These are phyloP conservation scores for Gamarada debralockiae DNA, from an alignment of 495 filamentous ascomycete genomes.

Conservation along the genomic window DNA sequence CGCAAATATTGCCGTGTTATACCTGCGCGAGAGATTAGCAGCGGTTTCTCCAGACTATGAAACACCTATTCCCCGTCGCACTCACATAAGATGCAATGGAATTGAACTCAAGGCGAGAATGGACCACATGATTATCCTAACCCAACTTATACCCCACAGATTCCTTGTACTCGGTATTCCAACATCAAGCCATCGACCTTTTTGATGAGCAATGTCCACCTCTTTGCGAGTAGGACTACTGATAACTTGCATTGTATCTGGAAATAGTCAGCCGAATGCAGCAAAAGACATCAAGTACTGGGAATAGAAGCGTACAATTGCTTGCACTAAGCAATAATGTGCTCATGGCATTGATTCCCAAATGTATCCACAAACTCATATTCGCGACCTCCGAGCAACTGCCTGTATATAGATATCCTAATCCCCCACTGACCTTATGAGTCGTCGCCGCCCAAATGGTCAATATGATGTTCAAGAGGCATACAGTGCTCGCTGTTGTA, in stretches of 20 bases:
- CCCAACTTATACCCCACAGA: conserved; percentile 34
- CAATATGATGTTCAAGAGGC: conserved; percentile 7
- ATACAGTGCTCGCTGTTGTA: conserved; percentile 4
- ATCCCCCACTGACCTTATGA: conserved; percentile 1
- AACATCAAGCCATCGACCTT: conserved; percentile 48
- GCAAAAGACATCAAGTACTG: too few species aligned
- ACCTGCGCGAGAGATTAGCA: conserved; percentile 18
- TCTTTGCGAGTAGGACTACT: conserved; percentile 49
- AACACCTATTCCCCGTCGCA: background rate
- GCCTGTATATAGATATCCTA: conserved; percentile 8
- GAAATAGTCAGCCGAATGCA: background rate
- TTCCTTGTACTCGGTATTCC: conserved; percentile 48
- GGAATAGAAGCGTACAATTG: conserved; percentile 29
- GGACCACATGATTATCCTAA: conserved; percentile 33
- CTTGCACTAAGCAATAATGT: conserved; percentile 36
- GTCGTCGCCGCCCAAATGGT: conserved; percentile 11
- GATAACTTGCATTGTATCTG: conserved; percentile 41
- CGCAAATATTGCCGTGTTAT: conserved; percentile 39
- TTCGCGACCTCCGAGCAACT: conserved; percentile 20
- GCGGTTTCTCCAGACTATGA: background rate
- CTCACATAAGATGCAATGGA: conserved; percentile 30
- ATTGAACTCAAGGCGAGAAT: conserved; percentile 31
- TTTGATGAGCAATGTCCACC: conserved; percentile 41
- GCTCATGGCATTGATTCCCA: conserved; percentile 33
- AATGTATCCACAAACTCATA: conserved; percentile 28